These are phyloP conservation scores for Exobasidium rhododendri DNA, from an alignment of 1,284 basidiomycete genomes.

Conservation along the genomic window DNA sequence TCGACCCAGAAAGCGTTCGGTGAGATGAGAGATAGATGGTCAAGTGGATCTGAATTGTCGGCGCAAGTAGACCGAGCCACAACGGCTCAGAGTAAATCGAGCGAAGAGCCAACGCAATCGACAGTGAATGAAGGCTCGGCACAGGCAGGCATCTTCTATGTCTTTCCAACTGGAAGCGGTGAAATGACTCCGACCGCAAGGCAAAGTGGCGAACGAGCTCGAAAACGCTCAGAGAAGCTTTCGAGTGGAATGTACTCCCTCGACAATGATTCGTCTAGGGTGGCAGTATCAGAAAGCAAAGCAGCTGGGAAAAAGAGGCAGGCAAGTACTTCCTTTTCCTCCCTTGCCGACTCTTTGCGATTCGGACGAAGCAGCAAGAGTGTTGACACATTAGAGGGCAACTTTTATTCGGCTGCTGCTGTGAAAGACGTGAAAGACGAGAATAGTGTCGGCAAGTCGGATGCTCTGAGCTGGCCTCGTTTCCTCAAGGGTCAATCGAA, in stretches of 20 bases:
- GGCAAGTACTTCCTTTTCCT: neutral
- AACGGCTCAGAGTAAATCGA: neutral
- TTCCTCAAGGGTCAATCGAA: neutral
- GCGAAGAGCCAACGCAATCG: too few species aligned
- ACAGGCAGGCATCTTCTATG: neutral
- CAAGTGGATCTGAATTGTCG: neutral
- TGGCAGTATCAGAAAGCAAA: neutral
- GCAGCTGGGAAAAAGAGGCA: neutral
- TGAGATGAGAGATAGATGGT: neutral
- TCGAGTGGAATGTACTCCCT: neutral
- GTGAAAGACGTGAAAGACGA: neutral
- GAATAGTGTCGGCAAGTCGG: neutral
- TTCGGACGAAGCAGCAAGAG: constrained; percentile 5
- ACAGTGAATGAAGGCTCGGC: neutral
- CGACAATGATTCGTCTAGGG: neutral
- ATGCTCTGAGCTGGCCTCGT: neutral
- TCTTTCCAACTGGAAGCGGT: neutral
- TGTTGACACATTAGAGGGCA: neutral
- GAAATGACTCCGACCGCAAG: neutral
- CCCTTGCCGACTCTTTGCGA: neutral
- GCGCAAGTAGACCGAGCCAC: neutral
- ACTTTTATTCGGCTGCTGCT: too few species aligned
- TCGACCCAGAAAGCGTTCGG: neutral
- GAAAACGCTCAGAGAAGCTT: neutral
- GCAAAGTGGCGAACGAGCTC: neutral